Conservation (phyloP, 2,329 filamentous ascomycete genomes). For the Fusarium sp. region DNA sequence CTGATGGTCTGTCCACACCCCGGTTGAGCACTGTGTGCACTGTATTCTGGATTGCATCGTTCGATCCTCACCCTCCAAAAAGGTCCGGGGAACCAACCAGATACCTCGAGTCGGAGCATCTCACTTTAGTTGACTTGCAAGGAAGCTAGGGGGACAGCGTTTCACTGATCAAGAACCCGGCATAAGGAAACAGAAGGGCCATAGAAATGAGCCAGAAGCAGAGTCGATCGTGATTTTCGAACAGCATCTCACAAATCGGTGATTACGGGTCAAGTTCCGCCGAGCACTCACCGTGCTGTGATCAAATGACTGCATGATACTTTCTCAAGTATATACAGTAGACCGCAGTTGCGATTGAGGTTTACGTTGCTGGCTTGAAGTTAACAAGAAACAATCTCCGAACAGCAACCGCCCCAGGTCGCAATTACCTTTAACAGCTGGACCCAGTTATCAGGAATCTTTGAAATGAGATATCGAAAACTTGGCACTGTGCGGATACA, state of each 20-base stretch:
- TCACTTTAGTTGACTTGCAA: slow-evolving; percentile 15
- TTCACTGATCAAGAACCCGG: slow-evolving; percentile 20
- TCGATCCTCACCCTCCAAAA: slow-evolving; percentile 41
- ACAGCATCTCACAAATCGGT: slow-evolving; percentile 23
- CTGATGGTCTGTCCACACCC: background rate
- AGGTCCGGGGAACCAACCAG: slow-evolving; percentile 34
- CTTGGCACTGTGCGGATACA: slow-evolving; percentile 37
- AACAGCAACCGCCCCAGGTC: background rate
- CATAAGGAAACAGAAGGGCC: slow-evolving; percentile 24
- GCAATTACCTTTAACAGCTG: background rate
- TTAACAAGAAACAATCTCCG: slow-evolving; percentile 6
- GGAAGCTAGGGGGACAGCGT: slow-evolving; percentile 1
- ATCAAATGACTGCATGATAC: background rate
- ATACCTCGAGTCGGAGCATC: background rate
- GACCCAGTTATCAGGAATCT: slow-evolving; percentile 15
- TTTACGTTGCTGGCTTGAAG: slow-evolving; percentile 1
- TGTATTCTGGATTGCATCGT: slow-evolving; percentile 44
- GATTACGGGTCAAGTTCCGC: background rate
- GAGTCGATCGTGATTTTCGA: slow-evolving; percentile 26
- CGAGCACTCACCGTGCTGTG: background rate
- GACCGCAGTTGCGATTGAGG: background rate
- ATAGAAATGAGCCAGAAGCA: slow-evolving; percentile 18
- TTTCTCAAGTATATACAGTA: background rate
- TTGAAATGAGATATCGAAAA: slow-evolving; percentile 9
- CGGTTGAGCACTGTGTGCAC: slow-evolving; percentile 29